Evolutionary conservation across 2,329 filamentous ascomycete genomes (phyloP).

Genomic region (Penicillium sp.): DNA sequence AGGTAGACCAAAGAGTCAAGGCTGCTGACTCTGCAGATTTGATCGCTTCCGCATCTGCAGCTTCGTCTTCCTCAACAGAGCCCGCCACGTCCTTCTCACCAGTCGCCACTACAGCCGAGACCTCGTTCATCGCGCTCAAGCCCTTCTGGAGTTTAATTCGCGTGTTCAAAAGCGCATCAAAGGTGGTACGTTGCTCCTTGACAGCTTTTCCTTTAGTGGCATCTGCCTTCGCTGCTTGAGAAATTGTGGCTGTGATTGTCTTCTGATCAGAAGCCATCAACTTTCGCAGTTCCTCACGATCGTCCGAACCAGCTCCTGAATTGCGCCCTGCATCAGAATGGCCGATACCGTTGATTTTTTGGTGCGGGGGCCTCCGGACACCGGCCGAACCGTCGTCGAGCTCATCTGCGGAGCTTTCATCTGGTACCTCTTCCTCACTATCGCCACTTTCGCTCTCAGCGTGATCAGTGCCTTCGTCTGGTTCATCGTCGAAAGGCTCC

Average conservation of each 20-base stretch:
- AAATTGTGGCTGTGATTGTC: slow-evolving; percentile 61
- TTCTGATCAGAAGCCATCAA: slow-evolving; percentile 68
- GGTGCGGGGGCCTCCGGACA: no score
- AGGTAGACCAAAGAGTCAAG: slow-evolving; percentile 76
- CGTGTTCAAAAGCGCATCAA: slow-evolving; percentile 83
- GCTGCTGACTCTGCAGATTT: slow-evolving; percentile 82
- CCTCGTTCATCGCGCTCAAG: slow-evolving; percentile 74
- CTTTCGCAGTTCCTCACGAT: slow-evolving; percentile 61
- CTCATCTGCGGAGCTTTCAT: slow-evolving; percentile 16
- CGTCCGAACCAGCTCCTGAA: slow-evolving; percentile 24
- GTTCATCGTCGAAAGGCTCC: no score
- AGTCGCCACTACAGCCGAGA: slow-evolving; percentile 51
- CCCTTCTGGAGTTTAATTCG: slow-evolving; percentile 93
- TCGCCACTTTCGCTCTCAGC: slow-evolving; percentile 31
- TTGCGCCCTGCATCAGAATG: background rate
- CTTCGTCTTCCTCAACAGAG: slow-evolving; percentile 7
- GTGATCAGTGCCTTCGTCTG: slow-evolving; percentile 28
- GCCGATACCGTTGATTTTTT: no score
- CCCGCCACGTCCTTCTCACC: slow-evolving; percentile 32
- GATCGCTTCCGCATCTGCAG: slow-evolving; percentile 50
- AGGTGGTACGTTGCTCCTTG: slow-evolving; percentile 77
- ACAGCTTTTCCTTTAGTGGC: slow-evolving; percentile 82
- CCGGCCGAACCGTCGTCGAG: slow-evolving; percentile 22
- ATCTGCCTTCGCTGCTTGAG: slow-evolving; percentile 69
- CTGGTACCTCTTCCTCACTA: slow-evolving; percentile 24